Percentiles rank a stretch among this genome's conserved stretches.
phyloP scores from a whole-genome alignment of 768 basidiomycete species.

The Termitomyces sp. region DNA sequence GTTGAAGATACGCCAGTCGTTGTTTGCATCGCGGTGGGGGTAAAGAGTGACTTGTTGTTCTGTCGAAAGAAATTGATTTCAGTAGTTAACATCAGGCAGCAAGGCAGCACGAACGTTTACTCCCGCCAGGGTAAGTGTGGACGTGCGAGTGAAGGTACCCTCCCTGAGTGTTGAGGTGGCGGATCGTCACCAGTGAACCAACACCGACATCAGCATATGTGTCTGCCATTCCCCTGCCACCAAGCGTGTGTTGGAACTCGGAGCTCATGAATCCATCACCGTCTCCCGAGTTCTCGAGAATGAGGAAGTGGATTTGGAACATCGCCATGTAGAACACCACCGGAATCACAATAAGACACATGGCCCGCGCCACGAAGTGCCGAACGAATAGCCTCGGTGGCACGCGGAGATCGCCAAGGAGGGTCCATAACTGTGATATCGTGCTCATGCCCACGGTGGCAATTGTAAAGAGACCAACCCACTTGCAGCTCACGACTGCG shows the following conservation, averaged over 20 bases:
- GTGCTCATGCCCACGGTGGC: conserved; percentile 89
- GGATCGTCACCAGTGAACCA: conserved; percentile 78
- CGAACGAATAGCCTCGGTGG: conserved; percentile 67
- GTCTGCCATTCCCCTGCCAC: conserved; percentile 86
- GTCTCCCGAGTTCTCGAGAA: conserved; percentile 87
- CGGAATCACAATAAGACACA: conserved; percentile 87
- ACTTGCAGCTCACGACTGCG: conserved; percentile 91
- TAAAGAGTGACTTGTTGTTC: conserved; percentile 99
- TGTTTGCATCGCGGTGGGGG: conserved; percentile 97
- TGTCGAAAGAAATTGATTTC: conserved; percentile 23
- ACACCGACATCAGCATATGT: conserved; percentile 88
- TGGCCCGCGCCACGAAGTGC: conserved; percentile 85
- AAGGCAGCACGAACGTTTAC: conserved; percentile 54
- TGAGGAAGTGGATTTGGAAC: conserved; percentile 92
- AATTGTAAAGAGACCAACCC: conserved; percentile 98
- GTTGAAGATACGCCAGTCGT: conserved; percentile 84
- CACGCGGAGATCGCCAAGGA: conserved; percentile 83
- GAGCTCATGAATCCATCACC: conserved; percentile 99
- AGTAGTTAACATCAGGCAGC: neutral
- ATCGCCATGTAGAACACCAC: conserved; percentile 90
- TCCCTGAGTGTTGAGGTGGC: conserved; percentile 95
- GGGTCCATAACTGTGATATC: conserved; percentile 79
- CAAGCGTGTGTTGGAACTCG: conserved; percentile 94
- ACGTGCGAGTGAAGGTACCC: conserved; percentile 97
- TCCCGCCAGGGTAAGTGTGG: conserved; percentile 86